Conservation (phyloP, 495 filamentous ascomycete species). For the Neurospora sp. region DNA sequence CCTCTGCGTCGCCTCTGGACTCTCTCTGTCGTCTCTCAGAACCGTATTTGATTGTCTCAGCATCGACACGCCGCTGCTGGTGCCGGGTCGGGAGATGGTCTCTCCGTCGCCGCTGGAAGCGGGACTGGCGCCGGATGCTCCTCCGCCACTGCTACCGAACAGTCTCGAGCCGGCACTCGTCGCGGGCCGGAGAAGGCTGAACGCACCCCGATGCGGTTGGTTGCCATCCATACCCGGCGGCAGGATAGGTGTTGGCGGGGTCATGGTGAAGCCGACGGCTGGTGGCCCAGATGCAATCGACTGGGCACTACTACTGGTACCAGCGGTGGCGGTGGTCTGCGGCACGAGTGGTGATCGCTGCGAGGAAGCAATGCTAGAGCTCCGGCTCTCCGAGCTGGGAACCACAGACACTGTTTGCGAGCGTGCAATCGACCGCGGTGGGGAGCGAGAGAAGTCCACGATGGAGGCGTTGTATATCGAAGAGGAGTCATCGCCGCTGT, state of each 20-base stretch:
- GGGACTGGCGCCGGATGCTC: background rate
- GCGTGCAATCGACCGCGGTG: constrained; percentile 32
- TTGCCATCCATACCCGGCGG: constrained; percentile 2
- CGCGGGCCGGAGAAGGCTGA: constrained; percentile 14
- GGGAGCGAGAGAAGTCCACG: constrained; percentile 41
- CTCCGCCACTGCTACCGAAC: constrained; percentile 10
- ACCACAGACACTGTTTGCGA: constrained; percentile 29
- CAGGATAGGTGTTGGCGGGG: constrained; percentile 24
- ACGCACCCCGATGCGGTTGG: constrained; percentile 2
- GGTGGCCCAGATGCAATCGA: background rate
- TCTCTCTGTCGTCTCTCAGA: constrained; percentile 1
- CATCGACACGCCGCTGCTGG: constrained; percentile 8
- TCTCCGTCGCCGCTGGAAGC: background rate
- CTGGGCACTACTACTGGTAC: background rate
- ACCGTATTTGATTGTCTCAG: background rate
- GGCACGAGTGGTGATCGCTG: constrained; percentile 23
- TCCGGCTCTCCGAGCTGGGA: constrained; percentile 30
- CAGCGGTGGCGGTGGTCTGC: background rate
- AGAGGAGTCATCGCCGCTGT: constrained; percentile 41
- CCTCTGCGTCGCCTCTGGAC: constrained; percentile 13
- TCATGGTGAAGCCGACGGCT: constrained; percentile 18
- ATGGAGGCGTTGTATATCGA: constrained; percentile 35
- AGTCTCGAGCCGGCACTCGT: constrained; percentile 21
- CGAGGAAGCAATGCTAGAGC: constrained; percentile 36
- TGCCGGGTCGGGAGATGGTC: constrained; percentile 7